Percentiles rank a stretch among this genome's conserved stretches.
phyloP scores from a whole-genome alignment of 768 basidiomycete species.

The Cantharellus anzutake region DNA sequence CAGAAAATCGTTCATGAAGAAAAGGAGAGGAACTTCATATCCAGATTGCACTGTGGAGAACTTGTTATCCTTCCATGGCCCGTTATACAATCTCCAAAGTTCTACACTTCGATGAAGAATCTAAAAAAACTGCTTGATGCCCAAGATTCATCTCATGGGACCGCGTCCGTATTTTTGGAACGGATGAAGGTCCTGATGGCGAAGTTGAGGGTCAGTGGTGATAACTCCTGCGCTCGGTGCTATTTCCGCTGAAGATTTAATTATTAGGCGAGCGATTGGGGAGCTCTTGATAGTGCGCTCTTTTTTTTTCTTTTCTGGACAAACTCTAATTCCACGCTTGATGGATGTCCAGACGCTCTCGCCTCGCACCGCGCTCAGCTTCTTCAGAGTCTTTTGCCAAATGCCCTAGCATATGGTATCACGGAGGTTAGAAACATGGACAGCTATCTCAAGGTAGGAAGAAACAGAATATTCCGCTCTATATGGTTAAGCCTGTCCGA shows the following conservation, averaged over 20 bases:
- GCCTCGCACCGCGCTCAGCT: no score
- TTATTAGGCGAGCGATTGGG: slow-evolving; percentile 51
- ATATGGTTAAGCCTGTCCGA: background rate
- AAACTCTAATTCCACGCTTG: slow-evolving; percentile 15
- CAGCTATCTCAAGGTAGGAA: slow-evolving; percentile 31
- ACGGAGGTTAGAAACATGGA: slow-evolving; percentile 26
- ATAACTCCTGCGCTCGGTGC: no score
- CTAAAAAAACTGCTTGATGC: slow-evolving; percentile 30
- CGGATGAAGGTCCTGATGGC: slow-evolving; percentile 52
- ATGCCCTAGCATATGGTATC: slow-evolving; percentile 30
- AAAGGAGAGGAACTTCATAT: slow-evolving; percentile 42
- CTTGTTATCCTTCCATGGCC: no score
- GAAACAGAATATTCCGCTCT: background rate
- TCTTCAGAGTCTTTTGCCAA: slow-evolving; percentile 21
- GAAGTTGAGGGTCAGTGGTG: no score
- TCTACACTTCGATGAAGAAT: slow-evolving; percentile 34
- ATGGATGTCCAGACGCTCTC: slow-evolving; percentile 16
- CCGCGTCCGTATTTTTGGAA: no score
- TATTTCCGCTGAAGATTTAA: no score
- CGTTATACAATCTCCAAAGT: no score
- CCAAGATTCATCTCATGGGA: slow-evolving; percentile 32
- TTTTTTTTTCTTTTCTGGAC: background rate
- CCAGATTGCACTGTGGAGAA: no score
- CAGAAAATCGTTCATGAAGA: slow-evolving; percentile 43
- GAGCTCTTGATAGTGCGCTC: slow-evolving; percentile 36